These are phyloP conservation scores for Leccinum uliginosum DNA, from an alignment of 768 basidiomycete genomes.

Conservation along the genomic window DNA sequence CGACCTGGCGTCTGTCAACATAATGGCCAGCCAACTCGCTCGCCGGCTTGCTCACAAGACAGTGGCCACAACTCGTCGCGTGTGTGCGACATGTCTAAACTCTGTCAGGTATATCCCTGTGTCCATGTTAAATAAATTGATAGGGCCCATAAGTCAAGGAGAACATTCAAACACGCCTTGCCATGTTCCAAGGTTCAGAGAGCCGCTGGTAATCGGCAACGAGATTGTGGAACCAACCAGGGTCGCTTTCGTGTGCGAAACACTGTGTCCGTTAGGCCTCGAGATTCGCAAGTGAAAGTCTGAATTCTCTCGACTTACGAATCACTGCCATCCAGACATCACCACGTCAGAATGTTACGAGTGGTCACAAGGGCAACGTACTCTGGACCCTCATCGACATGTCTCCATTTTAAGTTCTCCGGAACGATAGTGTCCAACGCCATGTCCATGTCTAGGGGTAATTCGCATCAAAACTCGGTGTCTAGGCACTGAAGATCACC, in stretches of 20 bases:
- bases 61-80: conserved; percentile 72
- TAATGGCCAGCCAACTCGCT: neutral
- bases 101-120: conserved; percentile 84
- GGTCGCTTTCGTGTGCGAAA: conserved; percentile 87
- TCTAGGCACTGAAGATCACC: conserved; percentile 27
- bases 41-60: conserved; percentile 52
- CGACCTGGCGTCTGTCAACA: conserved; percentile 10
- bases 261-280: conserved; percentile 39
- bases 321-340: conserved; percentile 46
- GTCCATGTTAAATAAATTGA: conserved; percentile 6
- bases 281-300: neutral
- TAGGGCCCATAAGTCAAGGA: neutral
- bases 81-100: conserved; percentile 67
- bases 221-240: conserved; percentile 79
- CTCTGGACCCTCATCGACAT: conserved; percentile 93
- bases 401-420: conserved; percentile 74
- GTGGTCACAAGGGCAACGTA: conserved; percentile 30
- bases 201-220: conserved; percentile 77
- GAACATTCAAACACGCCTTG: conserved; percentile 52
- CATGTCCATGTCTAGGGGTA: conserved; percentile 83
- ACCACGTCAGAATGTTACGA: conserved; percentile 1
- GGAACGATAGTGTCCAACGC: conserved; percentile 87
- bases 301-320: conserved; percentile 55
- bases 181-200: conserved; percentile 86
- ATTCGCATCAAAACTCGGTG: conserved; percentile 21